Evolutionary conservation across 352 stramenopile genomes (phyloP).

Genomic region (Phytophthora colocasiae): DNA sequence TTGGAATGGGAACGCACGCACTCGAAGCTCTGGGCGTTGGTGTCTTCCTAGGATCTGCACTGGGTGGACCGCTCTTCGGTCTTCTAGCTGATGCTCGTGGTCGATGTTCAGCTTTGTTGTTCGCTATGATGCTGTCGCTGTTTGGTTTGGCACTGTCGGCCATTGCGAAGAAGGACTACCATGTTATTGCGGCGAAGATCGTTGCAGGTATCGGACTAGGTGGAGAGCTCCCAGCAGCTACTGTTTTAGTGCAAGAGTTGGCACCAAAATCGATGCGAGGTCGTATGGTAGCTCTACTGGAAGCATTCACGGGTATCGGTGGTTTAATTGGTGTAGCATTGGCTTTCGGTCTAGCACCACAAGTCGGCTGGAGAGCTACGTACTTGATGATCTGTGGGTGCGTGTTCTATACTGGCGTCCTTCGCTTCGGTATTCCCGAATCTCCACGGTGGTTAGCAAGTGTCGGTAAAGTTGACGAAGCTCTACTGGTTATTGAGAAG

Average conservation of each 20-base stretch:
- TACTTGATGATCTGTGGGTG: slow-evolving; percentile 27
- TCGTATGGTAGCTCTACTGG: slow-evolving; percentile 39
- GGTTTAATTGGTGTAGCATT: slow-evolving; percentile 29
- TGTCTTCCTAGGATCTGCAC: slow-evolving; percentile 21
- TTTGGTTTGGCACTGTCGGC: slow-evolving; percentile 34
- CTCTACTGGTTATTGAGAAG: slow-evolving; percentile 32
- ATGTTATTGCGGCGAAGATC: slow-evolving; percentile 33
- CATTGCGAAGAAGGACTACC: slow-evolving; percentile 24
- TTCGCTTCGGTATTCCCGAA: slow-evolving; percentile 35
- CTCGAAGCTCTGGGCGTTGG: slow-evolving; percentile 26
- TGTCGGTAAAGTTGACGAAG: slow-evolving; percentile 23
- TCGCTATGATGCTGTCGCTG: slow-evolving; percentile 38
- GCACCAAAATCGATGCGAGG: slow-evolving; percentile 26
- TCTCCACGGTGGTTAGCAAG: slow-evolving; percentile 46
- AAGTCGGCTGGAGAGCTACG: slow-evolving; percentile 37
- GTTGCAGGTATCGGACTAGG: slow-evolving; percentile 42
- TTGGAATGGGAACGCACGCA: slow-evolving; percentile 29
- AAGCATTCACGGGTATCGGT: slow-evolving; percentile 41
- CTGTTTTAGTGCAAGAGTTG: slow-evolving; percentile 44
- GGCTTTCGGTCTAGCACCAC: slow-evolving; percentile 29
- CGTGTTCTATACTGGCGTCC: slow-evolving; percentile 32
- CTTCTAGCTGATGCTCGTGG: slow-evolving; percentile 33
- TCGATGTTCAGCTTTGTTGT: slow-evolving; percentile 30
- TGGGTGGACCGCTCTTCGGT: slow-evolving; percentile 40
- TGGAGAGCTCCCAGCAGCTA: slow-evolving; percentile 41